Evolutionary conservation across 305 asterid species (phyloP).

Genomic region (Andrographis paniculata): DNA sequence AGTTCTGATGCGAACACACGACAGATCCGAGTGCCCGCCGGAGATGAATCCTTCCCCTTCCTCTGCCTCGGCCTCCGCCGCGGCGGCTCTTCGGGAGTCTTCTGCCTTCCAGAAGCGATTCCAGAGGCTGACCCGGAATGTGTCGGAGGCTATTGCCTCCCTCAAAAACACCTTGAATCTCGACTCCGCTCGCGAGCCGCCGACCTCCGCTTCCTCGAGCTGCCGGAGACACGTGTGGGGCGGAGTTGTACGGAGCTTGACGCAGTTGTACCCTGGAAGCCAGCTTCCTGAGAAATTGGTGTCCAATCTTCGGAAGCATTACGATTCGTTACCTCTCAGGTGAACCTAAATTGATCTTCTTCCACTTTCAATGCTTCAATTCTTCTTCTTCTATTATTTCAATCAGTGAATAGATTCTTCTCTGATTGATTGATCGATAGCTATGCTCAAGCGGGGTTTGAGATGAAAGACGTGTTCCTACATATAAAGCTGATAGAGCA

Average conservation of each 20-base stretch:
- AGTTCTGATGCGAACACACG: slow-evolving; percentile 65
- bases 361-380: not conserved
- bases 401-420: slow-evolving; percentile 4
- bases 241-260: slow-evolving; percentile 73
- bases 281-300: slow-evolving; percentile 92
- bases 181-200: slow-evolving; percentile 61
- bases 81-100: slow-evolving; percentile 46
- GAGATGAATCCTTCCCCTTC: slow-evolving; percentile 32
- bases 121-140: slow-evolving; percentile 74
- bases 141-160: slow-evolving; percentile 87
- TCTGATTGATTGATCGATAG: slow-evolving; percentile 26
- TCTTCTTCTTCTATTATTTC: slow-evolving; percentile 4
- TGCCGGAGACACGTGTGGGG: slow-evolving; percentile 85
- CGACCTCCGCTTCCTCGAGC: slow-evolving; percentile 31
- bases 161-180: slow-evolving; percentile 67
- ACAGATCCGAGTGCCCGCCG: slow-evolving; percentile 74
- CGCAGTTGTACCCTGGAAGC: slow-evolving; percentile 93
- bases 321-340: slow-evolving; percentile 91
- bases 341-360: slow-evolving; percentile 10
- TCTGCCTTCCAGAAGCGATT: slow-evolving; percentile 75
- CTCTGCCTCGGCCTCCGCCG: slow-evolving; percentile 18
- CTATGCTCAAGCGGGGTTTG: slow-evolving; percentile 89
- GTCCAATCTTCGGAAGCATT: slow-evolving; percentile 87
- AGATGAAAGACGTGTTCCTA: slow-evolving; percentile 91
- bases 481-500: slow-evolving; percentile 90